These are phyloP conservation scores for Leucosporidium scottii DNA, from an alignment of 768 basidiomycete genomes.

Conservation along the genomic window DNA sequence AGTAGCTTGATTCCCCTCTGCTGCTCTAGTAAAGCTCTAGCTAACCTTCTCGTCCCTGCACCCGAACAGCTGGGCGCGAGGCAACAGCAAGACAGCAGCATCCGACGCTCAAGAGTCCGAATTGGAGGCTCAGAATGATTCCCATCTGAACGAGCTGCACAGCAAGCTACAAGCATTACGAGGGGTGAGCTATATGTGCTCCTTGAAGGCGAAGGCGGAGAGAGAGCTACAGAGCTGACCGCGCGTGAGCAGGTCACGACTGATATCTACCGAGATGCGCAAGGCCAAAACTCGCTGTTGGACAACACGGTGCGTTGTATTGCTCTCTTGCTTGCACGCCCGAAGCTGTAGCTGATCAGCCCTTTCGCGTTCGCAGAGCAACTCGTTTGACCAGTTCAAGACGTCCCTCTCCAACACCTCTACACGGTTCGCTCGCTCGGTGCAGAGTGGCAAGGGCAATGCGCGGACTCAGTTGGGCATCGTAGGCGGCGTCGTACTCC, in stretches of 20 bases:
- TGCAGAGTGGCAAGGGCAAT: conserved; percentile 14
- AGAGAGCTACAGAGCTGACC: background rate
- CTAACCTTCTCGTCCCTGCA: background rate
- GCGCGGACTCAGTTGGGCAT: conserved; percentile 26
- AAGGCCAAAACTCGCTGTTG: conserved; percentile 30
- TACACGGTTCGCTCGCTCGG: conserved; percentile 18
- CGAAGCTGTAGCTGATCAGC: background rate
- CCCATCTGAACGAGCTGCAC: conserved; percentile 36
- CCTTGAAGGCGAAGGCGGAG: too few species aligned
- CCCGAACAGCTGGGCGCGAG: conserved; percentile 6
- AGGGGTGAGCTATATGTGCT: conserved; percentile 27
- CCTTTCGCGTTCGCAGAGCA: conserved; percentile 15
- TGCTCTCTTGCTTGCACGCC: too few species aligned
- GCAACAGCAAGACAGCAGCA: background rate
- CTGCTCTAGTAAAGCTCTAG: background rate
- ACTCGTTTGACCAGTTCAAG: conserved; percentile 31
- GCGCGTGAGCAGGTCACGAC: conserved; percentile 32
- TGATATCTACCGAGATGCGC: conserved; percentile 38
- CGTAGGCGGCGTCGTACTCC: conserved; percentile 14
- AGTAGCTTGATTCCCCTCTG: background rate
- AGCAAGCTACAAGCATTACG: conserved; percentile 36
- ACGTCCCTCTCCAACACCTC: conserved; percentile 26
- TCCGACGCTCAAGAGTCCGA: conserved; percentile 14
- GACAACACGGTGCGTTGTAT: conserved; percentile 22
- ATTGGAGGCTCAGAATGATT: conserved; percentile 38